These are phyloP conservation scores for Elaeagnus macrophylla DNA, from an alignment of 306 rosid species.

Conservation along the genomic window DNA sequence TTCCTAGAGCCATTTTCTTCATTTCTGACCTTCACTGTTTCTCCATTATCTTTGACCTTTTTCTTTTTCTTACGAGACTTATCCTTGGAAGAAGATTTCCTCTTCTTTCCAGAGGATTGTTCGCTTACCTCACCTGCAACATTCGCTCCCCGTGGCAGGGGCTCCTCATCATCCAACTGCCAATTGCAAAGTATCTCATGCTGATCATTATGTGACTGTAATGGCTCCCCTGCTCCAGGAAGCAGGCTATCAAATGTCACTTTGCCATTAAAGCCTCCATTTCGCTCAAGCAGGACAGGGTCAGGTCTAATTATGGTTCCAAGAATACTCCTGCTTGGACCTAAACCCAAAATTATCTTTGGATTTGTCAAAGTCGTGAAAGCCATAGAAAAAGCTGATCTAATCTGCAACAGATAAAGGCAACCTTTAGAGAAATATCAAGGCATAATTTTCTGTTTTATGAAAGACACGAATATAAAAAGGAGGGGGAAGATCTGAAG, in stretches of 20 bases:
- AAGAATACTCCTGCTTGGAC: slow-evolving; percentile 72
- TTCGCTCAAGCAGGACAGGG: slow-evolving; percentile 55
- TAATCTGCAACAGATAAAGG: slow-evolving; percentile 39
- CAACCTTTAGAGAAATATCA: neutral
- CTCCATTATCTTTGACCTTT: slow-evolving; percentile 35
- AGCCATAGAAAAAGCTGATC: slow-evolving; percentile 89
- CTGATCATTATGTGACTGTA: slow-evolving; percentile 26
- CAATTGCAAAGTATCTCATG: slow-evolving; percentile 68
- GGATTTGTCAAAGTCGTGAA: slow-evolving; percentile 65
- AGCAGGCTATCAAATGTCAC: slow-evolving; percentile 67
- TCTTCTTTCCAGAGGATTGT: slow-evolving; percentile 44
- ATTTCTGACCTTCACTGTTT: slow-evolving; percentile 6
- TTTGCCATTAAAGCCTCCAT: slow-evolving; percentile 64
- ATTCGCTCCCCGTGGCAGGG: slow-evolving; percentile 51
- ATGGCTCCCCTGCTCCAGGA: slow-evolving; percentile 87
- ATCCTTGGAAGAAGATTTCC: slow-evolving; percentile 41
- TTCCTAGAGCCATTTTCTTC: slow-evolving; percentile 33
- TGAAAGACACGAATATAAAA: neutral
- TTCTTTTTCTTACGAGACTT: slow-evolving; percentile 48
- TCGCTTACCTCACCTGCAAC: slow-evolving; percentile 20
- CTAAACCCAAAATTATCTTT: slow-evolving; percentile 49
- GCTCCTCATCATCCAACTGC: slow-evolving; percentile 64
- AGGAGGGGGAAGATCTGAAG: no score
- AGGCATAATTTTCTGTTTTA: neutral
- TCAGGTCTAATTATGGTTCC: slow-evolving; percentile 97